Evolutionary conservation across 768 basidiomycete genomes (phyloP).

Genomic region (Harrya chromipes): DNA sequence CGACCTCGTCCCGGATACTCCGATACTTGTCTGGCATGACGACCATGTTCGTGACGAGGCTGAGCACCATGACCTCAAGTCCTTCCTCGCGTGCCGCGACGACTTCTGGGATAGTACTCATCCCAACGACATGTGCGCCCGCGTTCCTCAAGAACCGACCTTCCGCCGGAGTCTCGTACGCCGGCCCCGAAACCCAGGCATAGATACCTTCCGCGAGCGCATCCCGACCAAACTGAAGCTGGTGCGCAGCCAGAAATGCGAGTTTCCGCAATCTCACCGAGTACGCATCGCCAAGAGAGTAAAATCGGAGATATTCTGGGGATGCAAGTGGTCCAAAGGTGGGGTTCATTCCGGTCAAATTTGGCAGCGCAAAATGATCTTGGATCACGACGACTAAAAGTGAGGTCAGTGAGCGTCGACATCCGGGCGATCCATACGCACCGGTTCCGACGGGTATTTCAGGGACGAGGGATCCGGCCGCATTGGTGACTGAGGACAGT

Average conservation of each 20-base stretch:
- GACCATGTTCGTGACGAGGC: slow-evolving; percentile 84
- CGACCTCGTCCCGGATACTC: slow-evolving; percentile 71
- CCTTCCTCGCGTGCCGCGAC: slow-evolving; percentile 75
- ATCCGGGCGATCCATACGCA: slow-evolving; percentile 33
- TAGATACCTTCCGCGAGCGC: slow-evolving; percentile 81
- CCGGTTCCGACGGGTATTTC: slow-evolving; percentile 76
- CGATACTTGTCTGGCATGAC: slow-evolving; percentile 65
- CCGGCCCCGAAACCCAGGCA: slow-evolving; percentile 88
- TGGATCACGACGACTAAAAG: slow-evolving; percentile 72
- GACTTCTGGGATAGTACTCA: slow-evolving; percentile 92
- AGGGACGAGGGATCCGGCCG: slow-evolving; percentile 78
- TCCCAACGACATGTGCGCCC: slow-evolving; percentile 90
- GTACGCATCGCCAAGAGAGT: slow-evolving; percentile 84
- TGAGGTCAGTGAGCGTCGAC: slow-evolving; percentile 9
- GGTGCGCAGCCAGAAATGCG: slow-evolving; percentile 67
- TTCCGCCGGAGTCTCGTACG: slow-evolving; percentile 88
- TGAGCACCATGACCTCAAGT: slow-evolving; percentile 72
- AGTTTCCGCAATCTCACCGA: slow-evolving; percentile 66
- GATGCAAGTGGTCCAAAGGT: slow-evolving; percentile 69
- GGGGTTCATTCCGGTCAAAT: slow-evolving; percentile 73
- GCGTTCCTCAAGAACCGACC: slow-evolving; percentile 69
- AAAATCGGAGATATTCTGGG: slow-evolving; percentile 64
- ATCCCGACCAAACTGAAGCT: slow-evolving; percentile 48
- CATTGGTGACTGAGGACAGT: slow-evolving; percentile 70
- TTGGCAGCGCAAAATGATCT: slow-evolving; percentile 82